Evolutionary conservation across 768 basidiomycete genomes (phyloP).

Genomic region (Hygrophorus pudorinus): DNA sequence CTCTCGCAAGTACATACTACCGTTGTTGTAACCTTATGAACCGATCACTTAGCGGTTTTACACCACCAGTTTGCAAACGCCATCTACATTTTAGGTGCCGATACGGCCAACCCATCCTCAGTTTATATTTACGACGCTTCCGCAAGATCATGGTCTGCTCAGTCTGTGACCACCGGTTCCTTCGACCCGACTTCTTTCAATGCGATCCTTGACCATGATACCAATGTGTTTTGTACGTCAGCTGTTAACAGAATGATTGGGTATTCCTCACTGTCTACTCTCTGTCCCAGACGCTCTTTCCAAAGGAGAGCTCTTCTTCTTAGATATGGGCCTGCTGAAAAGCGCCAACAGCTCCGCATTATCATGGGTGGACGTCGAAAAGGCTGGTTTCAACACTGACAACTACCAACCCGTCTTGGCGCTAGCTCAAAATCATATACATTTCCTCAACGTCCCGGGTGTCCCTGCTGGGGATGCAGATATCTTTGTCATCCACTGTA

Average conservation of each 20-base stretch:
- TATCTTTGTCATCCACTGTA: slow-evolving; percentile 87
- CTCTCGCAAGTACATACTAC: slow-evolving; percentile 44
- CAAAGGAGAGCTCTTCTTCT: slow-evolving; percentile 48
- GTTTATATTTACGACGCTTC: slow-evolving; percentile 77
- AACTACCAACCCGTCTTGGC: slow-evolving; percentile 69
- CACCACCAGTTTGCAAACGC: slow-evolving; percentile 64
- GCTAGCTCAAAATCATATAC: slow-evolving; percentile 78
- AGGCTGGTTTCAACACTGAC: slow-evolving; percentile 41
- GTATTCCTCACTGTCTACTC: not conserved
- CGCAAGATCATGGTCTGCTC: slow-evolving; percentile 70
- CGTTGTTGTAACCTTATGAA: not conserved
- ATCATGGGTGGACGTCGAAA: slow-evolving; percentile 54
- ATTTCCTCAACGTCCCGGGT: slow-evolving; percentile 68
- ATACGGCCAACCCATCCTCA: slow-evolving; percentile 53
- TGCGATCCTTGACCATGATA: slow-evolving; percentile 88
- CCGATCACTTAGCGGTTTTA: slow-evolving; percentile 6
- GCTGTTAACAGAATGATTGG: not conserved
- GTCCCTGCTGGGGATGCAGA: slow-evolving; percentile 57
- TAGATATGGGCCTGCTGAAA: slow-evolving; percentile 62
- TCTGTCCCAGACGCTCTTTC: slow-evolving; percentile 54
- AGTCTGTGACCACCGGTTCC: slow-evolving; percentile 39
- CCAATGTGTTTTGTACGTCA: slow-evolving; percentile 73
- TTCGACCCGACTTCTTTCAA: slow-evolving; percentile 58
- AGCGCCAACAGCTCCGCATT: slow-evolving; percentile 48
- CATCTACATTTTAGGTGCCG: slow-evolving; percentile 76